Base-by-base conservation (phyloP, 1,139 yeast species). In the Pichia sp. region DNA sequence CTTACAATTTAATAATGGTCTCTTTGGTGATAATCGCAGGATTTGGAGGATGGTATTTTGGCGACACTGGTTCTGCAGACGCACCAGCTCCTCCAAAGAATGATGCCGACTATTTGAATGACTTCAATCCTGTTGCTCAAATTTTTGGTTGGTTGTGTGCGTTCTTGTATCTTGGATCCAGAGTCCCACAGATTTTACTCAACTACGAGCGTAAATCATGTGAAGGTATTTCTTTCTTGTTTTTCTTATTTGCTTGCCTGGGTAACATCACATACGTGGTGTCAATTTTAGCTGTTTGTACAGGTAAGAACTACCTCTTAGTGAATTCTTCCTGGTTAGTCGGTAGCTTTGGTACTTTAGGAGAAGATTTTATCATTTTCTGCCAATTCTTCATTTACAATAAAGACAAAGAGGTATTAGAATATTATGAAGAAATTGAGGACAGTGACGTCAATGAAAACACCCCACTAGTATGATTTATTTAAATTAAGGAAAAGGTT, bases 121-220 rank as follows among this genome's bases (percentile, higher is more conserved):
- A 73, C 36, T 78, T 81, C 60, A 90, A 86, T 59, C 77, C 81
- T 27, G 64, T 84, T 54, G 97, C 95, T 1, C 97, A 90, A 65
- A 65, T 77, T 37, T 86, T 87, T 63, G 97, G 97, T 29, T 90
- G 95, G 86, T 66, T 87, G 45, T 87, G 96, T 67, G 97, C 97
- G 2, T 64, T 72, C 2, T 71, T 90, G 41, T 90, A 90, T 61
- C 67, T 90, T 53, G 95, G 96, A 1, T 87, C 96, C 16, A 71
- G 97, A 54, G 65, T 90, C 28, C 97, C 97, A 1, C 97, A 90
- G 65, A 85, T 90, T 49, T 63, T 85, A 47, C 72, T 90, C 50
- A 90, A 90, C 65, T 86, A 72, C 60, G 72, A 81, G 61, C 74
- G 97, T 56, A 87, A 87, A 65, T 84, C 95, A 2, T 85, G 95